Conservation (phyloP, 2,329 filamentous ascomycete species). For the Pezicula carpinea region DNA sequence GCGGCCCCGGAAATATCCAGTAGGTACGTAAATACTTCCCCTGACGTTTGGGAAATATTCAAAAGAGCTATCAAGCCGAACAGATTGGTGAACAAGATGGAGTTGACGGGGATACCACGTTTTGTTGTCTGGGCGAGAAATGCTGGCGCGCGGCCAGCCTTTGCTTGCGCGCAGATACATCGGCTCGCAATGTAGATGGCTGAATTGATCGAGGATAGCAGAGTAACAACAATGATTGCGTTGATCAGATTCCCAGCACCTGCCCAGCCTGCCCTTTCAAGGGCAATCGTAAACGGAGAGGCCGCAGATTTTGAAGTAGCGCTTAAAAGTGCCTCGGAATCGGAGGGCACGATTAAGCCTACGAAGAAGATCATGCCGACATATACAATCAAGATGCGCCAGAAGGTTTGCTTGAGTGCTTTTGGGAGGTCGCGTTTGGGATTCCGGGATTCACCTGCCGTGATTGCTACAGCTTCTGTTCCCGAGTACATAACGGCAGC, state of each 20-base stretch:
- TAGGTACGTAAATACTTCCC: slow-evolving; percentile 53
- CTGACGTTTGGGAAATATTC: slow-evolving; percentile 49
- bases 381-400: slow-evolving; percentile 58
- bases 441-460: slow-evolving; percentile 57
- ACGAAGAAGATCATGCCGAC: slow-evolving; percentile 28
- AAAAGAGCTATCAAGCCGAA: slow-evolving; percentile 58
- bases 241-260: slow-evolving; percentile 29
- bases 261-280: slow-evolving; percentile 25
- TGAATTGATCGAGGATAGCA: slow-evolving; percentile 31
- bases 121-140: slow-evolving; percentile 43
- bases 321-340: slow-evolving; percentile 31
- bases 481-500: slow-evolving; percentile 37
- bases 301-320: slow-evolving; percentile 25
- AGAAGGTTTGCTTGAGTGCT: slow-evolving; percentile 54
- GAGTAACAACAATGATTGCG: slow-evolving; percentile 31
- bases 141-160: slow-evolving; percentile 41
- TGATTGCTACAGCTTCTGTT: slow-evolving; percentile 35
- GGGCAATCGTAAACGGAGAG: slow-evolving; percentile 29
- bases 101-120: slow-evolving; percentile 53
- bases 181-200: slow-evolving; percentile 29
- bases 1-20: slow-evolving; percentile 39
- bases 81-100: slow-evolving; percentile 46
- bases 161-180: slow-evolving; percentile 29
- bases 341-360: slow-evolving; percentile 27
- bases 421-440: slow-evolving; percentile 50